Base-by-base conservation (phyloP, 768 basidiomycete species). In the Pulveroboletus ravenelii region DNA sequence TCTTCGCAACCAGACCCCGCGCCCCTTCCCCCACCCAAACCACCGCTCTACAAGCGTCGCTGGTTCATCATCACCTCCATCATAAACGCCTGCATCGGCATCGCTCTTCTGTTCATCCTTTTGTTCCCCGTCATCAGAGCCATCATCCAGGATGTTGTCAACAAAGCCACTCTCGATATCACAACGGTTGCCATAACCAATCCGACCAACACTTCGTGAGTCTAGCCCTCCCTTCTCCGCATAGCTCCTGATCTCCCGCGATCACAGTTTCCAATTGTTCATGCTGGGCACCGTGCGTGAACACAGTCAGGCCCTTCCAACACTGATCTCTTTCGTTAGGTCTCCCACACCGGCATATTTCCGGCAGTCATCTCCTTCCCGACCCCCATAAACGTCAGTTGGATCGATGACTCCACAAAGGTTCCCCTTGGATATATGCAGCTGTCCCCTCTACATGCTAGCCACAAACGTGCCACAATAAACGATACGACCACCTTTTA, bases 101-200 rank as follows among this genome's bases (percentile, higher is more conserved):
- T 88, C 47, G 81, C 75, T 14, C 62, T 87, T 34, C 65, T 87
- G 17, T 88, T 87, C 66, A 78, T 87, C 53, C 41, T 87, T 10
- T 65, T 88, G 20, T 87, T 79, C 63, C 85, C 85, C 6, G 81
- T 87, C 48, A 72, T 87, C 49, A 75, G 68, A 44, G 84, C 84
- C 40, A 83, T 87, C 55, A 75, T 78, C 17, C 84, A 85, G 55
- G 73, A 81, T 37, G 78, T 87, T 36, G 75, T 87, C 14, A 79
- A 85, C 50, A 71, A 72, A 34, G 68, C 78, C 31, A 73, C 72
- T 18, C 69, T 88, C 31, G 72, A 81, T 48, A 70, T 88, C 39
- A 70, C 81, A 25, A 62, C 61, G 25, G 82, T 78, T 8, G 65
- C 67, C 14, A 84, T 87, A 49, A 70, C 70, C 1, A 69, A 67